These are phyloP conservation scores for Aspergillus pseudoviridinutans DNA, from an alignment of 2,329 filamentous ascomycete genomes.

Conservation along the genomic window DNA sequence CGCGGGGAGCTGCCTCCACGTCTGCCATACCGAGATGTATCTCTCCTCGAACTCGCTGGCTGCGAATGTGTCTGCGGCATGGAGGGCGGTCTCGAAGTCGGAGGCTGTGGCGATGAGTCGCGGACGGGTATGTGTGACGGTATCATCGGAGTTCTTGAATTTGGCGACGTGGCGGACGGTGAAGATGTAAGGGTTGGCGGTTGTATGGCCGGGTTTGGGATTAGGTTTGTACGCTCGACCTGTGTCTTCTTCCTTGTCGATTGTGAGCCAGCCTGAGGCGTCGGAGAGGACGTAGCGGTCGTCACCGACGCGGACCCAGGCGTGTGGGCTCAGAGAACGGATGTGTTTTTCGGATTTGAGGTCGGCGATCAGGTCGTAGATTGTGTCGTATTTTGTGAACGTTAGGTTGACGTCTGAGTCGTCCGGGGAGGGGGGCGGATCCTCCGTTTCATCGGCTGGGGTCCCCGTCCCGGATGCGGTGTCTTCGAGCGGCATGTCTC, in stretches of 20 bases:
- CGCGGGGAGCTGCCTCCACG: constrained; percentile 68
- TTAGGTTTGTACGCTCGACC: neutral
- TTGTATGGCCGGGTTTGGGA: neutral
- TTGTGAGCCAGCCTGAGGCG: constrained; percentile 57
- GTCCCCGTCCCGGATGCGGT: neutral
- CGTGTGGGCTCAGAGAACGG: constrained; percentile 65
- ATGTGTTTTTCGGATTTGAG: constrained; percentile 75
- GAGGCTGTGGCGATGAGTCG: constrained; percentile 62
- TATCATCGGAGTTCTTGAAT: constrained; percentile 25
- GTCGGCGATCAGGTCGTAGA: constrained; percentile 87
- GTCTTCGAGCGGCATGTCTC: constrained; percentile 23
- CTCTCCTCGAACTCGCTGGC: constrained; percentile 59
- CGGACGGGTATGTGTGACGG: constrained; percentile 63
- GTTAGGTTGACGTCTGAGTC: constrained; percentile 52
- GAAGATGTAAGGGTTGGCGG: constrained; percentile 16
- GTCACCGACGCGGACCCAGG: constrained; percentile 78
- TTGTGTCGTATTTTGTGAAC: constrained; percentile 86
- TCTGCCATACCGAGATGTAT: constrained; percentile 62
- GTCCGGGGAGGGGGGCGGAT: neutral
- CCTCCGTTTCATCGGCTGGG: constrained; percentile 39
- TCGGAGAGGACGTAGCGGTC: constrained; percentile 68
- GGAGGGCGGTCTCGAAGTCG: constrained; percentile 71
- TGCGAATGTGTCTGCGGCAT: constrained; percentile 80
- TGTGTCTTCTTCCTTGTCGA: constrained; percentile 36
- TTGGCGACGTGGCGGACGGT: constrained; percentile 32